phyloP scores from a whole-genome alignment of 768 basidiomycete species.

The Agaricus sinodeliciosus region DNA sequence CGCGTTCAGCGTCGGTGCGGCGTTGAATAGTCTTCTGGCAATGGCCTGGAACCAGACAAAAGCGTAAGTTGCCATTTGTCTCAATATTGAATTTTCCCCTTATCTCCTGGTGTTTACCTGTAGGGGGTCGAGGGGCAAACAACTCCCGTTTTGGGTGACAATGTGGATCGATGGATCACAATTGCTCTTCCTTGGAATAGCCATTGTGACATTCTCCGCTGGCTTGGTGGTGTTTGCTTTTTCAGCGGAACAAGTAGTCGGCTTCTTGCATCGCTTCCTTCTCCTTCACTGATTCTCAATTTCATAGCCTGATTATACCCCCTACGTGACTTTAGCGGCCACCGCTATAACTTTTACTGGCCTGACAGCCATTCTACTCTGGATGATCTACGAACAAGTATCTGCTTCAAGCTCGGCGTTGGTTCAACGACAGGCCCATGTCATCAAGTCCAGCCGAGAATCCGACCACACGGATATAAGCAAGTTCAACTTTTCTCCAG shows the following conservation, averaged over 20 bases:
- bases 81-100: neutral
- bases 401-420: neutral
- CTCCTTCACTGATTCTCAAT: neutral
- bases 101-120: too few relatives aligned
- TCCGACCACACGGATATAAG: conserved; percentile 1
- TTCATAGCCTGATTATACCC: neutral
- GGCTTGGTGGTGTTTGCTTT: conserved; percentile 7
- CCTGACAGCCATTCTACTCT: neutral
- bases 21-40: conserved; percentile 19
- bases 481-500: neutral
- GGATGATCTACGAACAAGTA: conserved; percentile 3
- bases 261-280: neutral
- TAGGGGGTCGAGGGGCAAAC: conserved; percentile 4
- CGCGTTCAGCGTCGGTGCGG: conserved; percentile 20
- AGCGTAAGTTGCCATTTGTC: conserved; percentile 15
- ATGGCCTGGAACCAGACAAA: conserved; percentile 19
- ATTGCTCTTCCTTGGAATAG: conserved; percentile 2
- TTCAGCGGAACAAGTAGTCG: neutral
- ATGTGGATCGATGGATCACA: conserved; percentile 7
- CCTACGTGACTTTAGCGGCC: conserved; percentile 1
- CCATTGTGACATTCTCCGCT: conserved; percentile 4
- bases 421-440: neutral
- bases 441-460: conserved; percentile 5
- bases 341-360: conserved; percentile 6
- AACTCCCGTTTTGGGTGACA: conserved; percentile 7